Conservation (phyloP, 2,329 filamentous ascomycete species). For the Aspergillus sergii region DNA sequence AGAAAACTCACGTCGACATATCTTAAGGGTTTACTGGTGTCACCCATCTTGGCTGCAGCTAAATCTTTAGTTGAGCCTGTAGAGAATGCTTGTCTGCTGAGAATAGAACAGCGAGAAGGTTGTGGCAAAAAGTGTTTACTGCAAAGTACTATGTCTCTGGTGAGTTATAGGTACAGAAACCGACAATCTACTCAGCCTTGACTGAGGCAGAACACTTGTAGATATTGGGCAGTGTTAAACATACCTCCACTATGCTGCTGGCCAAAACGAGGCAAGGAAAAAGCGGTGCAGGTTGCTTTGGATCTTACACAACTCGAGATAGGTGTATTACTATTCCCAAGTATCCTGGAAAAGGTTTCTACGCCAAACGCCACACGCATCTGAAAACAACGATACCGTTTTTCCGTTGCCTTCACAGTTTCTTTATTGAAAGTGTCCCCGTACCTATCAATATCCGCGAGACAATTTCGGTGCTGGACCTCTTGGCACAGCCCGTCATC, state of each 20-base stretch:
- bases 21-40: constrained; percentile 39
- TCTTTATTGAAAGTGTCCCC: background rate
- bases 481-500: background rate
- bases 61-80: constrained; percentile 9
- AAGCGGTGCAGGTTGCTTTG: background rate
- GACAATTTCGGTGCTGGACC: background rate
- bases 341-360: background rate
- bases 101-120: constrained; percentile 2
- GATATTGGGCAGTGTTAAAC: background rate
- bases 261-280: background rate
- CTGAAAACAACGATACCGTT: background rate
- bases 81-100: constrained; percentile 14
- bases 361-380: background rate
- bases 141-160: constrained; percentile 7
- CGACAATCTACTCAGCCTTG: background rate
- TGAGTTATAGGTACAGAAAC: constrained; percentile 5
- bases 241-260: constrained; percentile 8
- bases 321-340: background rate
- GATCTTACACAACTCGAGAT: background rate
- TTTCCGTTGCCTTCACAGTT: background rate
- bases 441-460: background rate
- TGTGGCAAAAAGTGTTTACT: constrained; percentile 8
- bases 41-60: constrained; percentile 34
- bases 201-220: background rate
- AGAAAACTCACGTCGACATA: constrained; percentile 50